A percentile compares a stretch with the other conserved stretches of the same genome.
These are phyloP conservation scores for Cyberlindnera mrakii DNA, from an alignment of 805 yeast species.

Conservation along the genomic window DNA sequence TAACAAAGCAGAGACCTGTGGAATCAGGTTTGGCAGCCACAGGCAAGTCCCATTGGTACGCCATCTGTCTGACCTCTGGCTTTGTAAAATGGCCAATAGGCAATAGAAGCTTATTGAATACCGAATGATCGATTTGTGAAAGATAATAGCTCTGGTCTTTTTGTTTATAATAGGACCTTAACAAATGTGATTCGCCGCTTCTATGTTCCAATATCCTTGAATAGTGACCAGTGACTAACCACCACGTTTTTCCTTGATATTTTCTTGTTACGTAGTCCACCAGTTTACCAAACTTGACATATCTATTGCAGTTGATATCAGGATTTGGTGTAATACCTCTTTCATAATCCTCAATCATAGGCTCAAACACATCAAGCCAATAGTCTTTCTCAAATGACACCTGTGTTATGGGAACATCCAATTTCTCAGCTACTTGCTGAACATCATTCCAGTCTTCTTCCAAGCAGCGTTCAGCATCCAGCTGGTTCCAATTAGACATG, in stretches of 20 bases:
- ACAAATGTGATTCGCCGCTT: constrained; percentile 35
- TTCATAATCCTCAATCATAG: constrained; percentile 74
- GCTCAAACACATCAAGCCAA: constrained; percentile 88
- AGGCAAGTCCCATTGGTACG: constrained; percentile 44
- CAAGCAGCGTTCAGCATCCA: constrained; percentile 53
- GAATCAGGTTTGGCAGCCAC: constrained; percentile 86
- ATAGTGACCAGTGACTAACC: constrained; percentile 90
- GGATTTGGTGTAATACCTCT: constrained; percentile 90
- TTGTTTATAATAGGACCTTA: constrained; percentile 48
- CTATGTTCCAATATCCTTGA: constrained; percentile 42
- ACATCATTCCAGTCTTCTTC: constrained; percentile 91
- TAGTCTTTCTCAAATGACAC: constrained; percentile 86
- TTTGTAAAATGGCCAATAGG: constrained; percentile 80
- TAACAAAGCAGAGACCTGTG: constrained; percentile 90
- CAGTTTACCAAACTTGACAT: constrained; percentile 82
- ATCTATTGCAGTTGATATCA: constrained; percentile 80
- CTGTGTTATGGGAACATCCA: constrained; percentile 65
- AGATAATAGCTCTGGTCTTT: constrained; percentile 93
- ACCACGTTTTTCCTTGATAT: constrained; percentile 44
- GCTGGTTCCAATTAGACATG: constrained; percentile 70
- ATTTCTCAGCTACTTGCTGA: constrained; percentile 48
- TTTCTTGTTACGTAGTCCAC: constrained; percentile 43
- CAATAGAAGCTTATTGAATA: constrained; percentile 48
- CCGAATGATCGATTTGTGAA: constrained; percentile 51
- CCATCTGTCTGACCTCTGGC: constrained; percentile 67